Base-by-base conservation (phyloP, 306 rosid genomes). In the Quercus ilex region DNA sequence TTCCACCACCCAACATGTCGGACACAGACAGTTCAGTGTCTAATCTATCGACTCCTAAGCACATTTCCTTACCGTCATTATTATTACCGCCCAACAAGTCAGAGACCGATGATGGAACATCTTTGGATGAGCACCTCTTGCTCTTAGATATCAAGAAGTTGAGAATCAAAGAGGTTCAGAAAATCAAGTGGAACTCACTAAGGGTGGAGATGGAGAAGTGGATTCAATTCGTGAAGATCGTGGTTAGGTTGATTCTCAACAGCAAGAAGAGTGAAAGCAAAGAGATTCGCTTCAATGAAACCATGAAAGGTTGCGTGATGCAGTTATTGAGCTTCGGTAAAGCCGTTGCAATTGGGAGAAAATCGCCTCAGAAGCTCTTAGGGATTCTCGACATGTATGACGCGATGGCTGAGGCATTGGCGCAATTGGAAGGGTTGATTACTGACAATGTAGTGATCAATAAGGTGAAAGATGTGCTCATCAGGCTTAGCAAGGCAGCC, bases 181-280 rank as follows among this genome's bases (percentile, higher is more conserved):
- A 80, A 80, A 82, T 89, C 72, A 93, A 81, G 73, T 93, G 99
- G 99, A 88, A 82, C 57, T 35, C 46, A 64, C 69, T 95, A 84
- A 98, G 93, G 46, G 97, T 90, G 90, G 93, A 90, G 81, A 95
- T 95, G 98, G 93, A 89, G 90, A 91, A 89, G 81, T 95, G 98
- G 99, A 88, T 93, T 35, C 96, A 88, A 28, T 97, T 96, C 5
- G 94, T 91, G 64, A 95, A 93, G 86, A 86, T 91, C 62, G 85
- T 83, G 6, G 94, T 95, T 62, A 77, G 88, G 77, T 83, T 95
- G 43, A 30, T 95, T 55, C 59, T 95, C 60, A 78, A 82, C 21
- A 91, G 97, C 3, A 98, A 95, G 86, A 90, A 88, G 87, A 89
- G 87, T 6, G 93, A 90, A 58, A 77, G 84, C 58, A 86, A 80